Evolutionary conservation across 441 rosid species (phyloP).

Genomic region (Gossypium gossypioides): DNA sequence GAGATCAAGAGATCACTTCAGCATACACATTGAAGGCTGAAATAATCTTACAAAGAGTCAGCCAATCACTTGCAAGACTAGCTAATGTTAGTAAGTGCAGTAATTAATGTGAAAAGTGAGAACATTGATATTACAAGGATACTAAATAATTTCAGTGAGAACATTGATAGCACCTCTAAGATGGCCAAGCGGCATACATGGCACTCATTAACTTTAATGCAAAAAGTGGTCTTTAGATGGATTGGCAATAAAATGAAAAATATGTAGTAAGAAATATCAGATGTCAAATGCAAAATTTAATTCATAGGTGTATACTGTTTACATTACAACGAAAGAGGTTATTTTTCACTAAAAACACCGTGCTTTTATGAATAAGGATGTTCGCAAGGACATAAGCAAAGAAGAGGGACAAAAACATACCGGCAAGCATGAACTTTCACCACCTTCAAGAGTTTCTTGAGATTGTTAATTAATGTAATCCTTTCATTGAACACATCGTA

Average conservation of each 20-base stretch:
- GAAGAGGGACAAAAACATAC: slow-evolving; percentile 41
- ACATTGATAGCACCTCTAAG: not conserved
- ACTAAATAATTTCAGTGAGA: not conserved
- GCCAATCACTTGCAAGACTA: not conserved
- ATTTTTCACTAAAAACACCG: not conserved
- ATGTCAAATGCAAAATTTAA: not conserved
- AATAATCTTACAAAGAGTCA: not conserved
- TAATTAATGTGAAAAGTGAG: no score
- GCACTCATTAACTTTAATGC: not conserved
- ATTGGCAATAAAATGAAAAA: not conserved
- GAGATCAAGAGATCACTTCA: not conserved
- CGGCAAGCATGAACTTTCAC: slow-evolving; percentile 81
- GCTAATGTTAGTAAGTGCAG: not conserved
- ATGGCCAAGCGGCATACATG: not conserved
- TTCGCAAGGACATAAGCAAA: slow-evolving; percentile 1
- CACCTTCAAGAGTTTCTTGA: slow-evolving; percentile 64
- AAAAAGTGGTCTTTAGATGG: not conserved
- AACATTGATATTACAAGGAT: no score
- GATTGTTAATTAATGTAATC: slow-evolving; percentile 63
- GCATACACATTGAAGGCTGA: not conserved
- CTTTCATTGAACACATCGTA: slow-evolving; percentile 63
- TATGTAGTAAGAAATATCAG: not conserved
- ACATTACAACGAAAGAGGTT: not conserved
- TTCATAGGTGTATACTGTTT: not conserved
- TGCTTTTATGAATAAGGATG: not conserved